Percentiles rank a stretch among this genome's conserved stretches.
These are phyloP conservation scores for Chrysopogon serrulatus DNA, from an alignment of 176 grass and related monocot species.

Conservation along the genomic window DNA sequence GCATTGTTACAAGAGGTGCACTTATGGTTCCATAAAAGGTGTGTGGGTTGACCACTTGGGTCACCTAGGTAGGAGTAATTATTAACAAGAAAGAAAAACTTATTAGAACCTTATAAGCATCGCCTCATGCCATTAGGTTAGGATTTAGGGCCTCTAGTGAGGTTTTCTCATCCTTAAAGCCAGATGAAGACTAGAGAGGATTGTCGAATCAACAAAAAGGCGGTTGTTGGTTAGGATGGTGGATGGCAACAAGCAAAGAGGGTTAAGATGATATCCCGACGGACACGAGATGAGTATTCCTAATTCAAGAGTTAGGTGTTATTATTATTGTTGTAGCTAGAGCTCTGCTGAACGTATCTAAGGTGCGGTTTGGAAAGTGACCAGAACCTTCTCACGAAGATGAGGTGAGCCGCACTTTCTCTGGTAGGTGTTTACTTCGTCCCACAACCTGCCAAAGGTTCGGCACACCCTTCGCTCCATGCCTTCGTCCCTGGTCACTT, in stretches of 20 bases:
- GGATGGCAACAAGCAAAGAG: not conserved
- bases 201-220: no score
- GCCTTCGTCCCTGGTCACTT: no score
- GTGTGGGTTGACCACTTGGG: no score
- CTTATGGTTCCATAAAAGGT: no score
- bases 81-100: no score
- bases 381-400: not conserved
- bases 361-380: not conserved
- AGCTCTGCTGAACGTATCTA: not conserved
- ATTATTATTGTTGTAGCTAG: not conserved
- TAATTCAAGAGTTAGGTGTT: not conserved
- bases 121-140: no score
- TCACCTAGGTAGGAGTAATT: no score
- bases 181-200: no score
- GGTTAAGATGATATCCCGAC: not conserved
- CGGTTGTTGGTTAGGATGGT: not conserved
- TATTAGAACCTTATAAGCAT: no score
- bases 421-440: not conserved
- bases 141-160: no score
- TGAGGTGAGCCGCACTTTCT: not conserved
- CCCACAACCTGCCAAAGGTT: not conserved
- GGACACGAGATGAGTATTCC: not conserved
- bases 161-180: not conserved
- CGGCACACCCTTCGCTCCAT: not conserved
- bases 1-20: no score